Conservation (phyloP, 1,139 yeast species). For the Yamadazyma friedrichii region DNA sequence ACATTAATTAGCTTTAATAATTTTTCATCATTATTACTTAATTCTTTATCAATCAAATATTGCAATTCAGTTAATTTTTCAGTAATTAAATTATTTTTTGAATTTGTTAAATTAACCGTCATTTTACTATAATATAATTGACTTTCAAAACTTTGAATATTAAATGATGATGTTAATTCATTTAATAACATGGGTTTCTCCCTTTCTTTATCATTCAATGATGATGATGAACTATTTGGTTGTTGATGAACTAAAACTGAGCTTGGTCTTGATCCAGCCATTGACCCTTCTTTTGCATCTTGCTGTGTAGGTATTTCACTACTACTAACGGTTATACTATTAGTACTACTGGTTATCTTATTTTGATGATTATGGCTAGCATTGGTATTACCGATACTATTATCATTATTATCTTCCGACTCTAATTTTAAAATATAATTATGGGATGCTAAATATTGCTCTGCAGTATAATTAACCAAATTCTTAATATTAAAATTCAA, state of each 20-base stretch:
- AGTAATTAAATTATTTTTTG: slow-evolving; percentile 35
- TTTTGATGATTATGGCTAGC: neutral
- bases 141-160: slow-evolving; percentile 35
- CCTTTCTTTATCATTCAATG: slow-evolving; percentile 3
- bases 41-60: slow-evolving; percentile 40
- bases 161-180: slow-evolving; percentile 13
- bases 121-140: slow-evolving; percentile 38
- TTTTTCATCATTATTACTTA: slow-evolving; percentile 37
- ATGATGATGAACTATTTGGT: neutral
- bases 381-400: slow-evolving; percentile 1
- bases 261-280: slow-evolving; percentile 2
- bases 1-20: slow-evolving; percentile 30
- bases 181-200: slow-evolving; percentile 8
- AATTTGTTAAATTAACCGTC: slow-evolving; percentile 36
- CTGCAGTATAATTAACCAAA: slow-evolving; percentile 69
- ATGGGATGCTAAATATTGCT: slow-evolving; percentile 57
- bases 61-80: slow-evolving; percentile 43
- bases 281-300: neutral
- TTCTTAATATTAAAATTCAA: slow-evolving; percentile 63
- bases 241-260: neutral
- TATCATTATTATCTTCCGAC: slow-evolving; percentile 11
- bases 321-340: neutral
- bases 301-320: neutral
- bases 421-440: slow-evolving; percentile 30
- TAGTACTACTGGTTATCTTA: neutral